Base-by-base conservation (phyloP, 2,329 filamentous ascomycete species). In the Akanthomyces uredinophilus region DNA sequence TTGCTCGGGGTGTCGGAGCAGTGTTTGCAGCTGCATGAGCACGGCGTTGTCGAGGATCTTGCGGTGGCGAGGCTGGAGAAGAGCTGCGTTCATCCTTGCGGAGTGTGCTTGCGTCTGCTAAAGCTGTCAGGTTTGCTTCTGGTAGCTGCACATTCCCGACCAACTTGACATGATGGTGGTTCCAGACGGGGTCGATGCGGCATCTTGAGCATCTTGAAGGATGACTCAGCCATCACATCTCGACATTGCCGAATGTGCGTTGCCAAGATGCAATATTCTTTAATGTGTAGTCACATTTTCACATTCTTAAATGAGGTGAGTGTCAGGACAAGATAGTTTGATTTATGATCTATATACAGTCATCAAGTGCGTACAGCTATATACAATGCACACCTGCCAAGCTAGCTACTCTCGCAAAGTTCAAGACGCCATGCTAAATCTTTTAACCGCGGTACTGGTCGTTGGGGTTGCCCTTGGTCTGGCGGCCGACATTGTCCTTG, bases 401-500 rank as follows among this genome's bases (percentile, higher is more conserved):
- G 11, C 32, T 35, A 35, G 32, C 37, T 16, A 10, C 37, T 10
- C 37, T 39, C 14, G 7, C n/a, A n/a, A n/a, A n/a, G n/a, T n/a
- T n/a, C n/a, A n/a, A n/a, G n/a, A n/a, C n/a, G n/a, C 32, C 14
- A 22, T 20, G 1, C 27, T 29, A 29, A 35, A 39, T 3, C 18
- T 2, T 1, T 16, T 8, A 46, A 14, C 6, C 29, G 16, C 16
- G 18, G 35, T 39, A 59, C 56, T 53, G 11, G 46, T 61, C 59
- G 29, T 20, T 24, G 35, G 24, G 35, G 44, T 29, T 32, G 32
- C 46, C 61, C 13, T 20, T 43, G 37, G 57, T 57, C 43, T 65
- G 62, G 4, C 32, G 37, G 20, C 50, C 58, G 39, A 63, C 61
- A 37, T 63, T 63, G 11, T 54, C 39, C 27, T 22, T 27, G 54